phyloP scores from a whole-genome alignment of 1,284 basidiomycete genomes.

The Mixia osmundae region DNA sequence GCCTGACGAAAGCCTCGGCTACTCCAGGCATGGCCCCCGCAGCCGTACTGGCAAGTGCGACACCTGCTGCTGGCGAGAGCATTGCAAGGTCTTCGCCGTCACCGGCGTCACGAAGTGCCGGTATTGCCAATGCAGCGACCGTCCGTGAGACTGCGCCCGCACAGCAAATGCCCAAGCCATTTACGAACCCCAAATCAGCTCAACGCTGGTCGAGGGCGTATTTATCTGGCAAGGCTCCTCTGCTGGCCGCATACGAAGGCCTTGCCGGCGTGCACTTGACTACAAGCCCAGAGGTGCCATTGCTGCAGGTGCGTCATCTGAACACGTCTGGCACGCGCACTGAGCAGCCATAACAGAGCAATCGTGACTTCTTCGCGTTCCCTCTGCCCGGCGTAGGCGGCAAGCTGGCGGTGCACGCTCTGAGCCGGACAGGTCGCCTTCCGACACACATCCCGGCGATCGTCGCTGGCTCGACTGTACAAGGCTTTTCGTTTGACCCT shows the following conservation, averaged over 20 bases:
- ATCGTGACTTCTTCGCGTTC: conserved; percentile 21
- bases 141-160: too few species aligned
- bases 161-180: too few species aligned
- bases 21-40: conserved; percentile 1
- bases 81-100: too few species aligned
- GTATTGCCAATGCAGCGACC: too few species aligned
- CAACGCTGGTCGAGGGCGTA: conserved; percentile 25
- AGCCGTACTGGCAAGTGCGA: too few species aligned
- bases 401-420: conserved; percentile 23
- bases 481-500: conserved; percentile 23
- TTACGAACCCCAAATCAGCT: neutral
- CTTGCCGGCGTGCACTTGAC: conserved; percentile 22
- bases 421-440: conserved; percentile 23
- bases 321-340: too few species aligned
- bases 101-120: too few species aligned
- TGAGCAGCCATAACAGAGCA: too few species aligned
- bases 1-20: conserved; percentile 8
- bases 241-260: conserved; percentile 26
- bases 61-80: too few species aligned
- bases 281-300: conserved; percentile 22
- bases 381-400: conserved; percentile 27
- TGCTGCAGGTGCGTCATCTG: conserved; percentile 22
- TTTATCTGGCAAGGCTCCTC: conserved; percentile 24
- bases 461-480: conserved; percentile 21
- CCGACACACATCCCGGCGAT: conserved; percentile 16